A percentile compares a stretch with the other conserved stretches of the same genome.
These are phyloP conservation scores for Polyrhizophydium stewartii DNA, from an alignment of 371 early-diverging fungal genomes.

Conservation along the genomic window DNA sequence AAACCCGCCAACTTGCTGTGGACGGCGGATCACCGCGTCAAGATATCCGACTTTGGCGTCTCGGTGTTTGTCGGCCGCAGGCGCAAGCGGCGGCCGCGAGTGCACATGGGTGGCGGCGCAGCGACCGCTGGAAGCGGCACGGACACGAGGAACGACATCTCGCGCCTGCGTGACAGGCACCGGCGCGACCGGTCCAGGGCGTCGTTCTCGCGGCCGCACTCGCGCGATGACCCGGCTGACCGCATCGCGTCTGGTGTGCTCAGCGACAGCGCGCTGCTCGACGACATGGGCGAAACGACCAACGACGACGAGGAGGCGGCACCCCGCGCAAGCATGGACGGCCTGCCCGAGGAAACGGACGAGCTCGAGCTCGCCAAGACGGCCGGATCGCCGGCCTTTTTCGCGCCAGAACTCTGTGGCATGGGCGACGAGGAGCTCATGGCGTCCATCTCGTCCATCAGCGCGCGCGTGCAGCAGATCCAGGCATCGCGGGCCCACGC, in stretches of 20 bases:
- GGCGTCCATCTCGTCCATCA: too few species aligned
- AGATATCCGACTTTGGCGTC: slow-evolving; percentile 96
- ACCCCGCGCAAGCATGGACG: slow-evolving; percentile 29
- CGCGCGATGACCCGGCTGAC: background rate
- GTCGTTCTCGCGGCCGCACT: background rate
- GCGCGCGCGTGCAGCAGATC: too few species aligned
- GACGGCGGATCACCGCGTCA: slow-evolving; percentile 66
- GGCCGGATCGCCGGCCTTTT: slow-evolving; percentile 96
- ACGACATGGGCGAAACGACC: background rate
- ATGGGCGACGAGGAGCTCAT: too few species aligned
- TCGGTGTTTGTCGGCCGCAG: slow-evolving; percentile 46
- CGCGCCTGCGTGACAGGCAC: background rate
- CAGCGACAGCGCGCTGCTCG: background rate
- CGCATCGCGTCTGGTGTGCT: background rate
- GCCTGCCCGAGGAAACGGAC: slow-evolving; percentile 24
- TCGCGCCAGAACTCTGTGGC: slow-evolving; percentile 94
- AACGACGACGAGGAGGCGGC: slow-evolving; percentile 17
- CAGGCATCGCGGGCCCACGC: too few species aligned
- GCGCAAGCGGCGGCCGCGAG: background rate
- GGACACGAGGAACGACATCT: background rate
- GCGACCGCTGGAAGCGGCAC: background rate
- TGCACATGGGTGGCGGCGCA: too few species aligned
- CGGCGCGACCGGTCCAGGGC: background rate
- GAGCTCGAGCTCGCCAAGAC: slow-evolving; percentile 82
- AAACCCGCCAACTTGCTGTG: slow-evolving; percentile 90